These are phyloP conservation scores for Stephanodiscus triporus DNA, from an alignment of 108 stramenopile species.

Conservation along the genomic window DNA sequence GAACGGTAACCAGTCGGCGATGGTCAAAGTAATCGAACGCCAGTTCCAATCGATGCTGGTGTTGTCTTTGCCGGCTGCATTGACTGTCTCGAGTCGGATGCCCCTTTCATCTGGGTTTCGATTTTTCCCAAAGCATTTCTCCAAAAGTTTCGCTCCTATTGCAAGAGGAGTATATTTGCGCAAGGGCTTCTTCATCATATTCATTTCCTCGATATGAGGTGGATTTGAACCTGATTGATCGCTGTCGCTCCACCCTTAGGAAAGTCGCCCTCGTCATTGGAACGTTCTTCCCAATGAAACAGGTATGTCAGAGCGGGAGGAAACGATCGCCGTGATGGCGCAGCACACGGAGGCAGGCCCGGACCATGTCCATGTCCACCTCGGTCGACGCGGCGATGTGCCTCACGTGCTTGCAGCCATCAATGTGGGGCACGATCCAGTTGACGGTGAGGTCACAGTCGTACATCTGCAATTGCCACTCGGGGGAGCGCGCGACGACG, in stretches of 20 bases:
- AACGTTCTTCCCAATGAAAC: constrained; percentile 24
- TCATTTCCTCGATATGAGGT: constrained; percentile 37
- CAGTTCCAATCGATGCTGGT: constrained; percentile 60
- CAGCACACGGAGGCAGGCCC: constrained; percentile 79
- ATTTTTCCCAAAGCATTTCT: constrained; percentile 60
- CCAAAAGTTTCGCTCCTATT: constrained; percentile 66
- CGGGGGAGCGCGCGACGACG: too few species aligned
- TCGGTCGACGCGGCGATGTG: constrained; percentile 78
- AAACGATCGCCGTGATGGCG: constrained; percentile 69
- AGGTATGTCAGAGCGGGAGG: constrained; percentile 10
- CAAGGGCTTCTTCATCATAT: constrained; percentile 62
- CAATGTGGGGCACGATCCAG: constrained; percentile 90
- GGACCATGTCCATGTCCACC: constrained; percentile 91
- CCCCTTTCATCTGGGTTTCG: neutral
- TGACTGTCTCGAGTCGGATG: neutral
- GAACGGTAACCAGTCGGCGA: constrained; percentile 83
- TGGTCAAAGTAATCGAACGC: constrained; percentile 81
- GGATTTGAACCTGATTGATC: neutral
- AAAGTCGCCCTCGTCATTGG: constrained; percentile 12
- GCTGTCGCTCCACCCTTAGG: neutral
- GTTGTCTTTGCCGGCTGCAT: neutral
- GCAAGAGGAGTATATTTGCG: constrained; percentile 71
- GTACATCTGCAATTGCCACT: constrained; percentile 77
- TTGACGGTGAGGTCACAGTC: constrained; percentile 92
- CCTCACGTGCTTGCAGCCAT: constrained; percentile 79